phyloP scores from a whole-genome alignment of 495 filamentous ascomycete genomes.

The Mytilinidion resinicola region DNA sequence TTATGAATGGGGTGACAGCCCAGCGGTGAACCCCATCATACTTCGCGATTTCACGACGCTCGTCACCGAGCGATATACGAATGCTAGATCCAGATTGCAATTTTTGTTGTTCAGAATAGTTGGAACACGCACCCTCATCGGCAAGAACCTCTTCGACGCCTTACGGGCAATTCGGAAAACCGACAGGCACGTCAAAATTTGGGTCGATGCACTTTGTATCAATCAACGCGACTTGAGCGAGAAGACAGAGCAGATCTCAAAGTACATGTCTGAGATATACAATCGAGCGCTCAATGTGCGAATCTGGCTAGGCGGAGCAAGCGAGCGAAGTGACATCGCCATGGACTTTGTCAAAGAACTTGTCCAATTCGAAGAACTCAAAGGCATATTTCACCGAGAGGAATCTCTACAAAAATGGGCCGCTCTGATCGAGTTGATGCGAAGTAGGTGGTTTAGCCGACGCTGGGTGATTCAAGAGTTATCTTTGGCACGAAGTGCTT shows the following conservation, averaged over 20 bases:
- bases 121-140: not conserved
- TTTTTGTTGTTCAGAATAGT: not conserved
- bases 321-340: not conserved
- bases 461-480: slow-evolving; percentile 2
- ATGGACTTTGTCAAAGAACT: not conserved
- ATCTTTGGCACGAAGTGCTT: not conserved
- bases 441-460: not conserved
- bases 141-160: not conserved
- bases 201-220: slow-evolving; percentile 1
- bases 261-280: not conserved
- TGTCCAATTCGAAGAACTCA: not conserved
- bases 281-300: not conserved
- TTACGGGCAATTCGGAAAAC: not conserved
- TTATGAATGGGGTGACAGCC: not conserved
- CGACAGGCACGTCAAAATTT: not conserved
- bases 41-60: not conserved
- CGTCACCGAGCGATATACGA: not conserved
- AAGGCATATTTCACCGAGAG: not conserved
- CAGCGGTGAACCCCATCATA: not conserved
- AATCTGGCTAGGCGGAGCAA: not conserved
- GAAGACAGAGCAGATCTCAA: not conserved
- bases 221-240: not conserved
- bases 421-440: not conserved
- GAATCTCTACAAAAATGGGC: not conserved
- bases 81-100: not conserved